Evolutionary conservation across 176 grass and related monocot genomes (phyloP), one percentile per base, ranked within the genome.

Genomic region (Phoenix roebelenii): DNA sequence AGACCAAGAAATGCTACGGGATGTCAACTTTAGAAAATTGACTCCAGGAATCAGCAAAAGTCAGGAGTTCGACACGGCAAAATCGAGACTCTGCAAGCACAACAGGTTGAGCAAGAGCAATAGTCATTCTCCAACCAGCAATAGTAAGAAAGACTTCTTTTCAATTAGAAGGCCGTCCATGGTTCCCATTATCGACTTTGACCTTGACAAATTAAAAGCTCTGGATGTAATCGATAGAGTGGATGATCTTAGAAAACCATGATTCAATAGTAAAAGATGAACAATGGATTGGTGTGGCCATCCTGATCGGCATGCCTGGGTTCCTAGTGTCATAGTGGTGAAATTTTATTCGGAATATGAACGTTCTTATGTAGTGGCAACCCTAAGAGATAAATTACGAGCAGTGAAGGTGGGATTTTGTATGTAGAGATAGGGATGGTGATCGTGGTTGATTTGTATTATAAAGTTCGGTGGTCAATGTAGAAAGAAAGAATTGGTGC

Each of bases 41-140:
- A 56, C 85, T 52, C 94, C 94, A 3, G 88, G 94, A 49, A 92
- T 98, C 69, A 93, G 94, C 63, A 98, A 89, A 71, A 98, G 94
- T 30, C 94, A 98, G 69, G 94, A 98, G 77, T 98, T 98, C 49
- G 76, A 77, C 61, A 93, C 52, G 16, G 81, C 25, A 60, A 76
- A 53, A 50, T 75, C 72, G 22, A 88, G 76, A 28, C 66, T 77
- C 49, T 68, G 17, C 61, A 89, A 79, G 52, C 72, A 92, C 0
- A 73, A 48, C 57, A 85, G 94, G 77, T 76, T 98, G 79, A 92
- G 76, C 83, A 98, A 89, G 76, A 98, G 94, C 59, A 98, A 81
- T 72, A 98, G 77, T 23, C 84, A 98, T 54, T 89, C 94, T 48
- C 84, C 94, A 28, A 75, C 71, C 19, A 64, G 79, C 55, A 72